Base-by-base conservation (phyloP, 129 eudicot genomes). In the Flaveria trinervia region DNA sequence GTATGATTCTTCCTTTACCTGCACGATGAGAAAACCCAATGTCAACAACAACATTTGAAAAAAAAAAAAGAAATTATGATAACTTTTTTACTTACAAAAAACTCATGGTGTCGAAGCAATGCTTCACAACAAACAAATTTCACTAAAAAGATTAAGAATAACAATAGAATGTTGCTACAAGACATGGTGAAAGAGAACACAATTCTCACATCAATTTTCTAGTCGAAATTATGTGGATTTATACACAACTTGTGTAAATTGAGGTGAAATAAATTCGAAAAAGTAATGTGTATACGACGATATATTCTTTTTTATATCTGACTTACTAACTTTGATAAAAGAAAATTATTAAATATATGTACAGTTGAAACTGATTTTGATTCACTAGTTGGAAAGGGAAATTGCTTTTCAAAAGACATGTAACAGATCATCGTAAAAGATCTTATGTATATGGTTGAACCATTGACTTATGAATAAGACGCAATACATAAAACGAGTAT, bases 1-100 rank as follows among this genome's bases (percentile, higher is more conserved):
- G 64, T 82, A 86, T 13, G 81, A 61, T 50, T 85, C 79, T 83
- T 91, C 97, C 69, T 60, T 83, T 46, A 91, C 84, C 96, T 90
- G 82, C 64, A 83, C 3, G 22, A 28, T 15, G 4, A 28, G 16
- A 15, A 18, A 64, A 36, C 15, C 22, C 15, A 3, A 26, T 64
- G 13, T 30, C 26, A 41, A 28, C 71, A 9, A 12, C 23, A 54
- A 33, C 60, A 74, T 23, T 18, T 15, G 1, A 0, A 66, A 33
- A 66, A 13, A 57, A 44, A 68, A 9, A n/a, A 15, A 68, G 7
- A n/a, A 30, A 1, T 2, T 20, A 59, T 72, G 66, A 14, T 26
- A 43, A 52, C 16, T 20, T 65, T 43, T 33, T 18, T 2, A 83
- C 87, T 30, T 65, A 83, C 90, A 3, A 78, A 43, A 68, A 86